Conservation (phyloP, 148 eudicot species). For the Amaranthus palmeri region DNA sequence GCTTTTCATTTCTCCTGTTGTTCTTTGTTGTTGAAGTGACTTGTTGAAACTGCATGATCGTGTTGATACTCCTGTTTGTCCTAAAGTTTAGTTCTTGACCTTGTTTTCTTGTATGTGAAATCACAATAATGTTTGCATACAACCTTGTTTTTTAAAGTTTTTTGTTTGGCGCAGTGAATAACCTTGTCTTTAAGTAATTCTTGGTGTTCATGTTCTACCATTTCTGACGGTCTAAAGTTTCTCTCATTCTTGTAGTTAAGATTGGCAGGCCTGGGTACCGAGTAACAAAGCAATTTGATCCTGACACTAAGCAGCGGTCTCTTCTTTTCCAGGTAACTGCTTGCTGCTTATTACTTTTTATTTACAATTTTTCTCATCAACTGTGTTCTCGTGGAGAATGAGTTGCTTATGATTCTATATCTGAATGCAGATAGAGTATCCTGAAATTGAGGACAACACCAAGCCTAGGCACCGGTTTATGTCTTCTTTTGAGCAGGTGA, state of each 20-base stretch:
- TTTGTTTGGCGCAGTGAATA: not conserved
- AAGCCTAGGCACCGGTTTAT: slow-evolving; percentile 95
- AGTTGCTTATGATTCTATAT: slow-evolving; percentile 5
- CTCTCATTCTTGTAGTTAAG: slow-evolving; percentile 50
- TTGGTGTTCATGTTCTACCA: not conserved
- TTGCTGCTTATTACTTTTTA: not conserved
- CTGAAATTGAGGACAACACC: slow-evolving; percentile 83
- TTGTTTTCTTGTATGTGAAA: not conserved
- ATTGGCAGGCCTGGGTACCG: slow-evolving; percentile 97
- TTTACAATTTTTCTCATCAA: not conserved
- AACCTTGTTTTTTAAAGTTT: not conserved
- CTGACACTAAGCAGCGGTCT: slow-evolving; percentile 90
- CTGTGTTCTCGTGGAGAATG: not conserved
- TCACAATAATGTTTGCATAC: not conserved
- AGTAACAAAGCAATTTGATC: slow-evolving; percentile 91
- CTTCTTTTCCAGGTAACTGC: slow-evolving; percentile 82
- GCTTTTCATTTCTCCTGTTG: not conserved
- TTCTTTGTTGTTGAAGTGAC: not conserved
- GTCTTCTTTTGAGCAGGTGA: slow-evolving; percentile 96
- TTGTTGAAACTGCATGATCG: not conserved
- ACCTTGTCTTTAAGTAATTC: slow-evolving; percentile 3
- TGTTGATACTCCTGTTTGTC: not conserved
- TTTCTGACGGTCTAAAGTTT: slow-evolving; percentile 16
- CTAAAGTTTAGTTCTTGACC: not conserved
- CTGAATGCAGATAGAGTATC: slow-evolving; percentile 78